These are phyloP conservation scores for Russula emetica DNA, from an alignment of 768 basidiomycete species.

Conservation along the genomic window DNA sequence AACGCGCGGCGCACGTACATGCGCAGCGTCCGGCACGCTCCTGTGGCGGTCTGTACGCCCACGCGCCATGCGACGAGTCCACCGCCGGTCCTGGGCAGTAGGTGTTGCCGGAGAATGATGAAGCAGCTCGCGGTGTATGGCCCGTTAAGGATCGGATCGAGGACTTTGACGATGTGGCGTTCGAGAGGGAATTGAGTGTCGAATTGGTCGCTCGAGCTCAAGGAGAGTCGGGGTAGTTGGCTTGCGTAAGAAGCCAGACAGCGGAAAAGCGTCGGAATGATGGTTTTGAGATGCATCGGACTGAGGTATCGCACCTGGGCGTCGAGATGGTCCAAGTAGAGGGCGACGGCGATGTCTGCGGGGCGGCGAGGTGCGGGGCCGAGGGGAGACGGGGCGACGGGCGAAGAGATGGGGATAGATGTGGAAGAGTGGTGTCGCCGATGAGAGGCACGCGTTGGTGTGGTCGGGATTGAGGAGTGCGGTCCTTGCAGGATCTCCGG, in stretches of 20 bases:
- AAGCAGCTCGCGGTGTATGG: constrained; percentile 64
- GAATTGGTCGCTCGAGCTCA: constrained; percentile 39
- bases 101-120: constrained; percentile 53
- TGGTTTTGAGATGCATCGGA: constrained; percentile 47
- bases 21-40: constrained; percentile 50
- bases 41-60: constrained; percentile 32
- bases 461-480: constrained; percentile 21
- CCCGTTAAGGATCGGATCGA: constrained; percentile 57
- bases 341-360: constrained; percentile 56
- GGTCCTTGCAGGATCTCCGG: constrained; percentile 27
- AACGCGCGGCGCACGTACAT: constrained; percentile 60
- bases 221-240: constrained; percentile 63
- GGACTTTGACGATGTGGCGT: constrained; percentile 51
- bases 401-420: constrained; percentile 45
- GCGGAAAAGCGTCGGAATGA: constrained; percentile 73
- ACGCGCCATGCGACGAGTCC: constrained; percentile 24
- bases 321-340: constrained; percentile 63
- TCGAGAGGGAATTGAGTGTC: constrained; percentile 41
- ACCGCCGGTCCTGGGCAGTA: constrained; percentile 45
- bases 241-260: constrained; percentile 60
- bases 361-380: constrained; percentile 42
- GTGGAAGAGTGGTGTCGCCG: constrained; percentile 59
- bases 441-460: constrained; percentile 39
- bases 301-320: constrained; percentile 57
- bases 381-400: constrained; percentile 33